Base-by-base conservation (phyloP, 2,329 filamentous ascomycete genomes). In the Trichoderma koningii region DNA sequence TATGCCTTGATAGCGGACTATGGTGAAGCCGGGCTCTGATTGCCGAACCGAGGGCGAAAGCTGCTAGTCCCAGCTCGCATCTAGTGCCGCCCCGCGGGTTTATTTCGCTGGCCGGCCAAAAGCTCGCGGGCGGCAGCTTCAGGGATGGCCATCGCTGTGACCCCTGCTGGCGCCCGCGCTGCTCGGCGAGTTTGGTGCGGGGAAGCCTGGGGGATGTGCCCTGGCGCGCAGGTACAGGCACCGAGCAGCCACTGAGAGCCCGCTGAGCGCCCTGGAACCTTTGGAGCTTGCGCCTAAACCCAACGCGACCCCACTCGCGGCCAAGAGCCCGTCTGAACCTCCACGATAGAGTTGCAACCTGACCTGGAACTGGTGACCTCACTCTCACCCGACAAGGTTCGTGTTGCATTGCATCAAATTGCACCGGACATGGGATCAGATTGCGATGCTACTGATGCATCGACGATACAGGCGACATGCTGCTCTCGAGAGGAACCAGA, bases 201-300 rank as follows among this genome's bases (percentile, higher is more conserved):
- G 59, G 59, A 19, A 45, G n/a, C 45, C 38, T 34, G 59, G 59
- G 48, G 59, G 48, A 38, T 14, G 15, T 7, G n/a, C n/a, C 10
- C 12, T 19, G 59, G n/a, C 30, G 59, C 59, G 59, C 59, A 63
- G 59, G 59, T 53, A 63, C 59, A 47, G 59, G 59, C 12, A 38
- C 34, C 34, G 34, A 14, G 34, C 12, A 38, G 12, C 47, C 48
- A 42, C 59, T 44, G 14, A 9, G n/a, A 30, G 56, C 45, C n/a
- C 28, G 21, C 42, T 48, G 55, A 10, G 14, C n/a, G 45, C 28
- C 55, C 50, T 34, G 50, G 23, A 19, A 34, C 10, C 57, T 23
- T 34, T 42, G 38, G 23, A 42, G 23, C 21, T 17, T 26, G 10
- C 34, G 34, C 34, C 34, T 14, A 17, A 7, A 12, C 9, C 9